Evolutionary conservation across 352 stramenopile genomes (phyloP).

Genomic region (Phytopythium ostracodes): DNA sequence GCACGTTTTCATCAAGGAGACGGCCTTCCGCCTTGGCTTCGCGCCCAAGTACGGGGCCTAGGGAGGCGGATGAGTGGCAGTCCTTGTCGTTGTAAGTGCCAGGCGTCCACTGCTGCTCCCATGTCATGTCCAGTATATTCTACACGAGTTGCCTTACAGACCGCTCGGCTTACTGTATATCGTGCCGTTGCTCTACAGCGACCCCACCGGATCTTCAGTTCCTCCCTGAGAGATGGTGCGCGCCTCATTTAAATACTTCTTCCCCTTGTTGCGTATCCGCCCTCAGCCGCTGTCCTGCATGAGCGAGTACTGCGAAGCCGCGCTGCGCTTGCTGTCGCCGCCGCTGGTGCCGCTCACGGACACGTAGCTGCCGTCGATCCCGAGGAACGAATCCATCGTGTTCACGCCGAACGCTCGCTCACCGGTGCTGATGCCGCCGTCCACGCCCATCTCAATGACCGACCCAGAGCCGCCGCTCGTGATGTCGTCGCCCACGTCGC

Average conservation of each 20-base stretch:
- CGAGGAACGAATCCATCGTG: constrained; percentile 3
- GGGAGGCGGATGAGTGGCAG: background rate
- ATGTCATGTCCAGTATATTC: constrained; percentile 1
- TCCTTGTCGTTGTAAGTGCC: background rate
- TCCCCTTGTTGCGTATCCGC: background rate
- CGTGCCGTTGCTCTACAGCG: background rate
- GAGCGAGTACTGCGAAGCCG: constrained; percentile 6
- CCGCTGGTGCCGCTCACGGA: background rate
- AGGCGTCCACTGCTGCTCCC: background rate
- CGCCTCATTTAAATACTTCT: background rate
- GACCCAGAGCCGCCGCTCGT: background rate
- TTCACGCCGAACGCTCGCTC: background rate
- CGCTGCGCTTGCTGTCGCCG: constrained; percentile 4
- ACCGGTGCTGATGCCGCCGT: background rate
- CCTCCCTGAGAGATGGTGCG: background rate
- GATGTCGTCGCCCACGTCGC: constrained; percentile 44
- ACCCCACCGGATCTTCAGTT: background rate
- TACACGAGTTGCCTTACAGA: constrained; percentile 1
- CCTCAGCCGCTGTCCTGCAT: constrained; percentile 9
- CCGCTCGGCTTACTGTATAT: background rate
- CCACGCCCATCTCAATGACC: constrained; percentile 4
- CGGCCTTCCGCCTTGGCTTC: constrained; percentile 72
- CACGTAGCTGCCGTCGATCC: background rate
- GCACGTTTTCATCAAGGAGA: constrained; percentile 71
- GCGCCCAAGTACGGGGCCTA: constrained; percentile 79